Evolutionary conservation across 2,329 filamentous ascomycete species (phyloP).

Genomic region (Ophiostoma piceae): DNA sequence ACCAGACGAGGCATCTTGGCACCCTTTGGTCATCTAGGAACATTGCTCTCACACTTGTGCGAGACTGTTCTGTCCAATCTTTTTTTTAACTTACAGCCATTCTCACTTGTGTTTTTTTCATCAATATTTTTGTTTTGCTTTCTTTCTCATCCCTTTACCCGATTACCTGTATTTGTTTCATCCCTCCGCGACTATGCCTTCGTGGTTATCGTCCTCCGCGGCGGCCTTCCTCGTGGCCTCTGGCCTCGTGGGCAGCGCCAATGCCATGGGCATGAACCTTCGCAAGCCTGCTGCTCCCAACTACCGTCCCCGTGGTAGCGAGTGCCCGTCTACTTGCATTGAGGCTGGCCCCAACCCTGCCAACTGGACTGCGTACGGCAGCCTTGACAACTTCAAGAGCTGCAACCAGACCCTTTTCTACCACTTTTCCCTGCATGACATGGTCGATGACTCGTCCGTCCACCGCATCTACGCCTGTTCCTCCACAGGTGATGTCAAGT

Average conservation of each 20-base stretch:
- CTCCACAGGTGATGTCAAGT: constrained; percentile 30
- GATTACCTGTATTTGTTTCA: not conserved
- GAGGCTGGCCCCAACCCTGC: constrained; percentile 15
- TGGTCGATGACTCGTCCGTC: constrained; percentile 13
- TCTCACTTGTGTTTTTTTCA: too few species aligned
- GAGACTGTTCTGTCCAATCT: not conserved
- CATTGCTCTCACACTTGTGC: not conserved
- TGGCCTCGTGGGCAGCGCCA: constrained; percentile 2
- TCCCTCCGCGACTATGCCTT: not conserved
- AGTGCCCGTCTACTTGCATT: constrained; percentile 22
- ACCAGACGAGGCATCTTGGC: not conserved
- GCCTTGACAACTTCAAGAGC: constrained; percentile 12
- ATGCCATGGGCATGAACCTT: not conserved
- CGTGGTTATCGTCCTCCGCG: constrained; percentile 15
- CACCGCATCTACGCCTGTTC: constrained; percentile 25
- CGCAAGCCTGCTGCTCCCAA: constrained; percentile 16
- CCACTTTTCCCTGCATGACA: constrained; percentile 20
- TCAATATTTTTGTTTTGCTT: not conserved
- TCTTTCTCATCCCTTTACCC: not conserved
- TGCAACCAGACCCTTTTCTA: constrained; percentile 24
- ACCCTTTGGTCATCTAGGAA: not conserved
- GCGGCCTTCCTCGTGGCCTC: constrained; percentile 12
- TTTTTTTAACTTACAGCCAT: not conserved
- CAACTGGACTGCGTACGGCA: constrained; percentile 24
- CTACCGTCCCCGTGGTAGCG: constrained; percentile 14